Evolutionary conservation across 78 protist species (phyloP), one percentile per base, ranked within the genome.

Genomic region (Planoprotostelium fungivorum): DNA sequence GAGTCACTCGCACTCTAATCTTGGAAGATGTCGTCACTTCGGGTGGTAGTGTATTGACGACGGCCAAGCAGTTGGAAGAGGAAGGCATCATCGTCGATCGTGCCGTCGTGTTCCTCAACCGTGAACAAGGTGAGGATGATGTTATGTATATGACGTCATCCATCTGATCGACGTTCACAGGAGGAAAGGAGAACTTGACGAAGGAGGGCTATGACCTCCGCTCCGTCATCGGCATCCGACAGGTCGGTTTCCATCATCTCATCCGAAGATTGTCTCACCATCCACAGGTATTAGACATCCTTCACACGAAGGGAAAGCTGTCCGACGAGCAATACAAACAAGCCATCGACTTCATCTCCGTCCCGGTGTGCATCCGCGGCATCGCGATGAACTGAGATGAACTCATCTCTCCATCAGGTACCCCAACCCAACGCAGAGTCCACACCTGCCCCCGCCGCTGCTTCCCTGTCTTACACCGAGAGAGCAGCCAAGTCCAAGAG

Each of bases 1-100:
- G 97, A 36, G 94, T 87, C 10, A 91, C 90, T 84, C 5, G 73
- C 5, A 89, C 92, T n/a, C 87, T 96, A 35, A 91, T 96, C 63
- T 89, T 96, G 29, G 98, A 96, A 34, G 98, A 96, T 89, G 89
- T 96, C 36, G 96, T 96, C 85, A 93, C 97, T 0, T 85, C 93
- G 38, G 98, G 98, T 84, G 96, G 92, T 0, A 89, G 92, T 31
- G 96, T 94, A 5, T 34, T 92, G 34, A 96, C 94, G 87, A 94
- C 96, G 9, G 91, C 89, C 35, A 91, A 90, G 87, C 91, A 85
- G 37, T 87, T 96, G n/a, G 91, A 90, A 28, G 38, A 83, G 36
- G 96, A 87, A 1, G 94, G 95, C 36, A 84, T 96, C 51, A 34
- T 0, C 0, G 96, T 92, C n/a, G 87, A 87, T 28, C 95, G 93